phyloP scores from a whole-genome alignment of 441 rosid species.

The Kokia cookei region DNA sequence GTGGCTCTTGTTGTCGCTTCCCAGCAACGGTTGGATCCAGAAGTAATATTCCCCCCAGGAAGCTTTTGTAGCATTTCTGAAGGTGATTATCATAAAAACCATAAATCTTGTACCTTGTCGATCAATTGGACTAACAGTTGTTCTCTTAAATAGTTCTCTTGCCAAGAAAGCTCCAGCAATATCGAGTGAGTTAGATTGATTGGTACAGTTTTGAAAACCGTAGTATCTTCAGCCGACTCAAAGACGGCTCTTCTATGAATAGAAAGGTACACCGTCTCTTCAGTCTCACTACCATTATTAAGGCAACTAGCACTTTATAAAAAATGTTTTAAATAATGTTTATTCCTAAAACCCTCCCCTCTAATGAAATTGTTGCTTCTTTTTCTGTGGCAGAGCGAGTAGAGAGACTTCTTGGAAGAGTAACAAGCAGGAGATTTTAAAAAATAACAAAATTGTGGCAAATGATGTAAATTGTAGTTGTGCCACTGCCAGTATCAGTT shows the following conservation, averaged over 20 bases:
- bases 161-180: slow-evolving; percentile 47
- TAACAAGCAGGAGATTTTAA: not conserved
- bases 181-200: slow-evolving; percentile 2
- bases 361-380: not conserved
- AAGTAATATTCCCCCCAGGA: slow-evolving; percentile 34
- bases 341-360: not conserved
- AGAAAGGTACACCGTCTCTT: not conserved
- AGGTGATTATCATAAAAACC: slow-evolving; percentile 32
- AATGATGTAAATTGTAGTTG: not conserved
- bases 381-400: not conserved
- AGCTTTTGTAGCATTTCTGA: slow-evolving; percentile 43
- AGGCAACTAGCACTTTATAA: not conserved
- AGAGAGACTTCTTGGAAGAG: not conserved
- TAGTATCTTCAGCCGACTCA: not conserved
- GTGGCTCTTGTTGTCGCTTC: slow-evolving; percentile 34
- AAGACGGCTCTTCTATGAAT: not conserved
- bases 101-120: not conserved
- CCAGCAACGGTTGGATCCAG: slow-evolving; percentile 47
- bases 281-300: not conserved
- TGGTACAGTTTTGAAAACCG: not conserved
- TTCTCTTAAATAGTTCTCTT: slow-evolving; percentile 38
- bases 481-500: not conserved
- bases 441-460: not conserved
- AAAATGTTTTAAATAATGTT: not conserved
- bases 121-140: slow-evolving; percentile 1